Evolutionary conservation across 306 rosid species (phyloP).

Genomic region (Fragaria nilgerrensis): DNA sequence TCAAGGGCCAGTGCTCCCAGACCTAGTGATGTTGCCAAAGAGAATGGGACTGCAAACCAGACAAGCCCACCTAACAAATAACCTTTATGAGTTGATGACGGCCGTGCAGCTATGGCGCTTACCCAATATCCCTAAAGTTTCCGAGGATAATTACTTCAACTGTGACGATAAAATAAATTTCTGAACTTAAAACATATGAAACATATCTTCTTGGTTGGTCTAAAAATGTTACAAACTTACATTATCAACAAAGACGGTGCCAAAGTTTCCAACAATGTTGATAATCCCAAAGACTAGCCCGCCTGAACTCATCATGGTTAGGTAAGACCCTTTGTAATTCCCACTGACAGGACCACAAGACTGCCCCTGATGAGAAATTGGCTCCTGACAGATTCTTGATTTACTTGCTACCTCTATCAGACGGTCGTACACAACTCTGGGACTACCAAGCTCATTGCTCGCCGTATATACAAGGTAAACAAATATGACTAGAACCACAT

Average conservation of each 20-base stretch:
- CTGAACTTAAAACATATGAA: constrained; percentile 8
- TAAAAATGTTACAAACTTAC: constrained; percentile 44
- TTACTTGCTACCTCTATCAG: constrained; percentile 70
- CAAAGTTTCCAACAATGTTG: constrained; percentile 85
- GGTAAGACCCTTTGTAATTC: constrained; percentile 73
- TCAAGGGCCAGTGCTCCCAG: constrained; percentile 94
- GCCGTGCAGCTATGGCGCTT: constrained; percentile 94
- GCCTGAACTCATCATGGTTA: constrained; percentile 92
- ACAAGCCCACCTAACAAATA: constrained; percentile 93
- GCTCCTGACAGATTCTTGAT: constrained; percentile 71
- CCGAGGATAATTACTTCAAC: constrained; percentile 8
- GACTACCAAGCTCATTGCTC: constrained; percentile 86
- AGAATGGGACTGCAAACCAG: constrained; percentile 98
- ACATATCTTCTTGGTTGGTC: constrained; percentile 7
- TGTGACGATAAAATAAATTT: neutral
- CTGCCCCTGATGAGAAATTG: constrained; percentile 77
- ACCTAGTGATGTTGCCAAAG: constrained; percentile 89
- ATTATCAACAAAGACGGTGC: constrained; percentile 92
- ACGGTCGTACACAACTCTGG: constrained; percentile 54
- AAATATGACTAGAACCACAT: constrained; percentile 77
- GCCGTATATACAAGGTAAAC: constrained; percentile 83
- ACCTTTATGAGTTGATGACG: constrained; percentile 94
- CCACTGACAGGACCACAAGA: constrained; percentile 94
- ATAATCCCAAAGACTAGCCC: constrained; percentile 87
- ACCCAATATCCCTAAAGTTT: constrained; percentile 87